Evolutionary conservation across 2,329 filamentous ascomycete species (phyloP).

Genomic region (Fusarium citri): DNA sequence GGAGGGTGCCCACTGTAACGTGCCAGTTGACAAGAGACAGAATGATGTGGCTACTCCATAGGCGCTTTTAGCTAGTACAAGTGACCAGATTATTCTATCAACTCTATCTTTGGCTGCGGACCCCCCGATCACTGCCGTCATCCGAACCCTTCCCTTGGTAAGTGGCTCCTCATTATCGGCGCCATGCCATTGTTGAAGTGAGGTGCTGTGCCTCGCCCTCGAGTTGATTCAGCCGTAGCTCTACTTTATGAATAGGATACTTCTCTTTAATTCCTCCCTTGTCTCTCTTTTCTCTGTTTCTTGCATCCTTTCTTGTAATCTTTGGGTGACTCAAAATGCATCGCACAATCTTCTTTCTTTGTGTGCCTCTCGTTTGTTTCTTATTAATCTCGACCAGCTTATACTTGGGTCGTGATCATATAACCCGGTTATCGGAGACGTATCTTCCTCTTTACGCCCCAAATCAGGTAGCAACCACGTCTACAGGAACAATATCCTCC

Average conservation of each 20-base stretch:
- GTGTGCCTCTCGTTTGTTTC: conserved; percentile 36
- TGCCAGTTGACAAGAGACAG: too few relatives aligned
- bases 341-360: conserved; percentile 34
- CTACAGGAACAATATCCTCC: neutral
- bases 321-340: conserved; percentile 35
- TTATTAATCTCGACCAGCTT: conserved; percentile 30
- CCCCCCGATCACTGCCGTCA: conserved; percentile 25
- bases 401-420: conserved; percentile 41
- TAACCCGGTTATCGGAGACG: conserved; percentile 33
- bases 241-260: neutral
- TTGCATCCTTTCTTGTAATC: neutral
- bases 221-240: conserved; percentile 3
- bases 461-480: neutral
- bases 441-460: conserved; percentile 27
- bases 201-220: conserved; percentile 22
- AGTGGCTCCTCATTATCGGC: neutral
- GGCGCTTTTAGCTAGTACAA: too few relatives aligned
- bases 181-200: neutral
- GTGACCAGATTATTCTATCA: neutral
- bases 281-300: neutral
- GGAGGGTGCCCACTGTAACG: conserved; percentile 16
- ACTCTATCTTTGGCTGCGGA: neutral
- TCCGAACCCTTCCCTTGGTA: conserved; percentile 19
- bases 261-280: neutral
- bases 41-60: too few relatives aligned